phyloP scores from a whole-genome alignment of 1,284 basidiomycete species.

The Ustilago loliicola region DNA sequence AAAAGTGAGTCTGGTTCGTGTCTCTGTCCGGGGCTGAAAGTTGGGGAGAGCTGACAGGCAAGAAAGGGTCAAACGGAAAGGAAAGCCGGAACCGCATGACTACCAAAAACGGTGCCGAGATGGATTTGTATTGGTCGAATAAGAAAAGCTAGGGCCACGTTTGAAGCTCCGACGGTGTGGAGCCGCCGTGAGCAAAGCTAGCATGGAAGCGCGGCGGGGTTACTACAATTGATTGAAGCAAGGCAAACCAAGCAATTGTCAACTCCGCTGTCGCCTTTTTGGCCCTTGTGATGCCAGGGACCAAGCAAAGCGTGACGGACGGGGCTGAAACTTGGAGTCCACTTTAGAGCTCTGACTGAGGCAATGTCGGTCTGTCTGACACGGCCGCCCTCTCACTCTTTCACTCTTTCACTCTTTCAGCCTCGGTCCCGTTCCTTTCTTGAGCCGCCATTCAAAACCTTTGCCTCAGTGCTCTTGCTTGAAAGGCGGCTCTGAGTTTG shows the following conservation, averaged over 20 bases:
- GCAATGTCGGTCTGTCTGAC: not conserved
- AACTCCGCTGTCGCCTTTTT: not conserved
- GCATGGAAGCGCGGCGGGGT: no score
- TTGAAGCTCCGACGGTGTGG: not conserved
- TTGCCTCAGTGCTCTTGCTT: no score
- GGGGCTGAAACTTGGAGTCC: not conserved
- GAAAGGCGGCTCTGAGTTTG: not conserved
- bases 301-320: not conserved
- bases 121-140: not conserved
- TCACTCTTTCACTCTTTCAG: not conserved
- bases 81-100: not conserved
- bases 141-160: not conserved
- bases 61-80: no score
- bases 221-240: not conserved
- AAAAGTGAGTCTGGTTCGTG: slow-evolving; percentile 2
- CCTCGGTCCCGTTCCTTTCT: no score
- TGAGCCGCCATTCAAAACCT: no score
- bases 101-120: not conserved
- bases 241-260: not conserved
- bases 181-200: no score
- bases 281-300: not conserved
- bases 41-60: not conserved
- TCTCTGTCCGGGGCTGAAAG: slow-evolving; percentile 12
- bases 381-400: not conserved
- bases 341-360: not conserved